Conservation (phyloP, 805 yeast genomes). For the Cyberlindnera petersonii region DNA sequence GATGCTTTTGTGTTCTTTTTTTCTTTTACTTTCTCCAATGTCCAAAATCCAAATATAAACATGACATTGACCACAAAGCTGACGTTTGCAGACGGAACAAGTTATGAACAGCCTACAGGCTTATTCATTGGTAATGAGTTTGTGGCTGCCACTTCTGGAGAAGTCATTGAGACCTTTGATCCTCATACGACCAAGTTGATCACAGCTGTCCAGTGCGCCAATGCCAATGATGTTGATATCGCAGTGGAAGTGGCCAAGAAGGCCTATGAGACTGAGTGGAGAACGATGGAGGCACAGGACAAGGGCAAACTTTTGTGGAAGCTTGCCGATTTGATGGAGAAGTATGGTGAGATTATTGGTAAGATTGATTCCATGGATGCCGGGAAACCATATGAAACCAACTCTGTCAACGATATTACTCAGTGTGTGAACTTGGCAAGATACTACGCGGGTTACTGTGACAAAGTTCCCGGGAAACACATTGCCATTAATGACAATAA, state of each 20-base stretch:
- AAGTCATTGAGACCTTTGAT: constrained; percentile 46
- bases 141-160: constrained; percentile 55
- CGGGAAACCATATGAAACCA: constrained; percentile 67
- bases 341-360: constrained; percentile 58
- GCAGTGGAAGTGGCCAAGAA: constrained; percentile 45
- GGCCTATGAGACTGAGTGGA: constrained; percentile 63
- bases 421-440: constrained; percentile 59
- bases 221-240: constrained; percentile 19
- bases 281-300: constrained; percentile 53
- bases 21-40: background rate
- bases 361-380: constrained; percentile 71
- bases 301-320: constrained; percentile 52
- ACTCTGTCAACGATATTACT: constrained; percentile 66
- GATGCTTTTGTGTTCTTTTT: background rate
- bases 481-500: constrained; percentile 64
- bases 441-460: constrained; percentile 72
- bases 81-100: constrained; percentile 65
- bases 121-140: constrained; percentile 86
- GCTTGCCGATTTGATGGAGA: constrained; percentile 66
- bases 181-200: constrained; percentile 63
- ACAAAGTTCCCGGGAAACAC: constrained; percentile 59
- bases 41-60: background rate
- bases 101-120: constrained; percentile 79
- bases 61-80: constrained; percentile 11
- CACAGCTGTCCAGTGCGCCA: constrained; percentile 32